These are phyloP conservation scores for Fusarium nisikadoi DNA, from an alignment of 2,329 filamentous ascomycete genomes.

Conservation along the genomic window DNA sequence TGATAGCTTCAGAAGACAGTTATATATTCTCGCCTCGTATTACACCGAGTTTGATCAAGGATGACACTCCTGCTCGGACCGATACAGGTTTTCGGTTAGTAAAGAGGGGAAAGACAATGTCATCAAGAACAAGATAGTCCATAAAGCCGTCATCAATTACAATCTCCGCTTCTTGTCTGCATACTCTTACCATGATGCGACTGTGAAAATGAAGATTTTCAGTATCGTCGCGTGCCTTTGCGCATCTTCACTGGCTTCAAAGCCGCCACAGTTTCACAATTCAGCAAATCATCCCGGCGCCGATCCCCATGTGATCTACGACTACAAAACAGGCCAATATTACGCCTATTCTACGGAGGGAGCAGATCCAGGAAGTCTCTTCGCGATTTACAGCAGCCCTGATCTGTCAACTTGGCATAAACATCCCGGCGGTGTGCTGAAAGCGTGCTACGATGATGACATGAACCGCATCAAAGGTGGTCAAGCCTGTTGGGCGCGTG, in stretches of 20 bases:
- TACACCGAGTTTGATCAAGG: conserved; percentile 16
- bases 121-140: background rate
- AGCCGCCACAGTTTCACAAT: conserved; percentile 49
- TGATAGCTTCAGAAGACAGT: background rate
- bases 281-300: conserved; percentile 47
- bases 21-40: background rate
- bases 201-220: conserved; percentile 1
- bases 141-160: background rate
- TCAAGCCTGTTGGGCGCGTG: conserved; percentile 51
- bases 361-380: conserved; percentile 47
- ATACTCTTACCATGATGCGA: background rate
- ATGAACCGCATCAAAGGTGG: conserved; percentile 46
- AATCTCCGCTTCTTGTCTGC: background rate
- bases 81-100: background rate
- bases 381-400: conserved; percentile 51
- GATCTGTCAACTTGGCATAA: conserved; percentile 51
- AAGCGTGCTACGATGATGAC: conserved; percentile 47
- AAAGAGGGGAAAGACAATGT: conserved; percentile 29
- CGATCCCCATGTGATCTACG: conserved; percentile 49
- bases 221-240: background rate
- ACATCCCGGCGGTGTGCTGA: conserved; percentile 48
- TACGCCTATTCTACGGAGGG: conserved; percentile 52
- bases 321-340: conserved; percentile 46
- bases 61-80: conserved; percentile 25
- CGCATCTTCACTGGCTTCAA: conserved; percentile 6